phyloP scores from a whole-genome alignment of 805 yeast species.

The Candida yuanshanica region DNA sequence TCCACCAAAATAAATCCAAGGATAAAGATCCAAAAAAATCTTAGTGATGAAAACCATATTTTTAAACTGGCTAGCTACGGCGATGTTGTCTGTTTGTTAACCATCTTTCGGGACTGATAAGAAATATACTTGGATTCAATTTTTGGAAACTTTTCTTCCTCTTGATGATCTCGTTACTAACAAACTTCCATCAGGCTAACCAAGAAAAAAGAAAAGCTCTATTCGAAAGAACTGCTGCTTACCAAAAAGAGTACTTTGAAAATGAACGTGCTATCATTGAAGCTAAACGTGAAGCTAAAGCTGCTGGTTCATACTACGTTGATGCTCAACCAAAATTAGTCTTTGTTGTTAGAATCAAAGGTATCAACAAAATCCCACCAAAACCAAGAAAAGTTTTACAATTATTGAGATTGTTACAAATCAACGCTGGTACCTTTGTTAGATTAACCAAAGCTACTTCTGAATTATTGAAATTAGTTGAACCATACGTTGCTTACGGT shows the following conservation, averaged over 20 bases:
- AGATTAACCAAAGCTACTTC: conserved; percentile 93
- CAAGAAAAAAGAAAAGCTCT: conserved; percentile 60
- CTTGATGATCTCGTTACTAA: conserved; percentile 9
- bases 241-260: conserved; percentile 89
- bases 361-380: conserved; percentile 97
- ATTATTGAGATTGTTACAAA: conserved; percentile 87
- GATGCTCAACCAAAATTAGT: conserved; percentile 93
- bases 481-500: conserved; percentile 96
- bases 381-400: conserved; percentile 98
- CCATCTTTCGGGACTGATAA: conserved; percentile 73
- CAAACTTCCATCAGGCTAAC: conserved; percentile 33
- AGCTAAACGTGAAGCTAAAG: conserved; percentile 92
- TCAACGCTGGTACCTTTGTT: conserved; percentile 92
- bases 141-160: neutral
- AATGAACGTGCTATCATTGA: conserved; percentile 83
- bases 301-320: conserved; percentile 90
- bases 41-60: conserved; percentile 48
- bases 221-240: conserved; percentile 94
- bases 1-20: neutral
- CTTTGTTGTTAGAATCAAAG: conserved; percentile 97
- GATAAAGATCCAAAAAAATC: neutral
- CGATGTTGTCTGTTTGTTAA: conserved; percentile 67
- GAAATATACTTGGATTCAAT: conserved; percentile 1
- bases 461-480: conserved; percentile 89
- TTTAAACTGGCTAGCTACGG: conserved; percentile 55